These are phyloP conservation scores for Pestalotiopsis sp. DNA, from an alignment of 2,329 filamentous ascomycete genomes.

Conservation along the genomic window DNA sequence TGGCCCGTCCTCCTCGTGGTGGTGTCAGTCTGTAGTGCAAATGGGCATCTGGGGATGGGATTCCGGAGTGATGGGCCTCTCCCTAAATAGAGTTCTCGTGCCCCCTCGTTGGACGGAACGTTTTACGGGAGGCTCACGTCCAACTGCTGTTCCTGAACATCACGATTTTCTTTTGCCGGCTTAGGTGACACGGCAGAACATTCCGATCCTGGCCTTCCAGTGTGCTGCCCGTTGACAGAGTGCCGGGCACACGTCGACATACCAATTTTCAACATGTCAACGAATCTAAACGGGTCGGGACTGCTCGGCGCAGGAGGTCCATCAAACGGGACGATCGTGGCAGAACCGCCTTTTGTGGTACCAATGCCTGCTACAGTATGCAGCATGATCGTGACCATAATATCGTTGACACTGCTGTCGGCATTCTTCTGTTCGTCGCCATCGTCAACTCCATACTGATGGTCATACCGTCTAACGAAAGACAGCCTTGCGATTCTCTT, in stretches of 20 bases:
- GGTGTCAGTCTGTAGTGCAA: not conserved
- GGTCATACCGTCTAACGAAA: not conserved
- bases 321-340: not conserved
- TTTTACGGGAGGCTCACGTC: not conserved
- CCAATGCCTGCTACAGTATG: conserved; percentile 16
- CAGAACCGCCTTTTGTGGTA: not conserved
- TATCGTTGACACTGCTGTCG: conserved; percentile 20
- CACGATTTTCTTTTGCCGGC: not conserved
- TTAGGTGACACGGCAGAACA: not conserved
- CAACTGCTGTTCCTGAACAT: not conserved
- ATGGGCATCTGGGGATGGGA: not conserved
- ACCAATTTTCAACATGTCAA: not conserved
- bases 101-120: not conserved
- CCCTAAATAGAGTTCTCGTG: not conserved
- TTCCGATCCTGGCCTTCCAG: not conserved
- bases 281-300: not conserved
- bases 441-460: not conserved
- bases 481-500: conserved; percentile 38
- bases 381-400: conserved; percentile 19
- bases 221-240: not conserved
- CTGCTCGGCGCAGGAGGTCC: not conserved
- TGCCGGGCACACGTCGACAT: not conserved
- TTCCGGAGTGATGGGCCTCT: not conserved
- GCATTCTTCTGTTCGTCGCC: conserved; percentile 21
- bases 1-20: not conserved